These are phyloP conservation scores for Cyclocybe cylindracea DNA, from an alignment of 768 basidiomycete species.

Conservation along the genomic window DNA sequence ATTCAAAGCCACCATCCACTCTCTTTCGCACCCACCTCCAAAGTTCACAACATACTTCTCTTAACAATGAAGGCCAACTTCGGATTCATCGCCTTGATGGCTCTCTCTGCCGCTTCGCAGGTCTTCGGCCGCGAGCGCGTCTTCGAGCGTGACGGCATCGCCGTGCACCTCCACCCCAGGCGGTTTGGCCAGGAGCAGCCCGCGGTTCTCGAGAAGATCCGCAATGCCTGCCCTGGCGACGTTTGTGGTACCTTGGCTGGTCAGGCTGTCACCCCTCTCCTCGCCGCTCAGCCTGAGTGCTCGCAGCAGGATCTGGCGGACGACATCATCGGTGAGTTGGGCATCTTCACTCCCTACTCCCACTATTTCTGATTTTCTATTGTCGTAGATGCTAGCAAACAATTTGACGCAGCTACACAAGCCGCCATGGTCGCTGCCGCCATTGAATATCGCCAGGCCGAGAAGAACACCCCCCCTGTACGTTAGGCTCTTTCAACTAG, in stretches of 20 bases:
- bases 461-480: slow-evolving; percentile 64
- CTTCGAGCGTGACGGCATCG: slow-evolving; percentile 47
- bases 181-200: slow-evolving; percentile 56
- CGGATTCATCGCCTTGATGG: slow-evolving; percentile 23
- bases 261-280: slow-evolving; percentile 48
- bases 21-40: no score
- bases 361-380: not conserved
- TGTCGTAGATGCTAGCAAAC: slow-evolving; percentile 46
- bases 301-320: slow-evolving; percentile 61
- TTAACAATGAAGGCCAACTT: slow-evolving; percentile 20
- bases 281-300: slow-evolving; percentile 53
- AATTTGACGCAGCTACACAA: slow-evolving; percentile 52
- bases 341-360: not conserved
- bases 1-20: no score
- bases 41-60: no score
- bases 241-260: slow-evolving; percentile 53
- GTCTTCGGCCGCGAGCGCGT: slow-evolving; percentile 43
- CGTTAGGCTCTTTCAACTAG: no score
- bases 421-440: slow-evolving; percentile 54
- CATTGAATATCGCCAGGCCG: slow-evolving; percentile 51
- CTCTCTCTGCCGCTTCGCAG: slow-evolving; percentile 24
- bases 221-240: slow-evolving; percentile 45
- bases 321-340: slow-evolving; percentile 48
- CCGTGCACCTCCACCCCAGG: slow-evolving; percentile 49
- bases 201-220: slow-evolving; percentile 43